Conservation (phyloP, 2,329 filamentous ascomycete genomes). For the Diaporthe eres region DNA sequence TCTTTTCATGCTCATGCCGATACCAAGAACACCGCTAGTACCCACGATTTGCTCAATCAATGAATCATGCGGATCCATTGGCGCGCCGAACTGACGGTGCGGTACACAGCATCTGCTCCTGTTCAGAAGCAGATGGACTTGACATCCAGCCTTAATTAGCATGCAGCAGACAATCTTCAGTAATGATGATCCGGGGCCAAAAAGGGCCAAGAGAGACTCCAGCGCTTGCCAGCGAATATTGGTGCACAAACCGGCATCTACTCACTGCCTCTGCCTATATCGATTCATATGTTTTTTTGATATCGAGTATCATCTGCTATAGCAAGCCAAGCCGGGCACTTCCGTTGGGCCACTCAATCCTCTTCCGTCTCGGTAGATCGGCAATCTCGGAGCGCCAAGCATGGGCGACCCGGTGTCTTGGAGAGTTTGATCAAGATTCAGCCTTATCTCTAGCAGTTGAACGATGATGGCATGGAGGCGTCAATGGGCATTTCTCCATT, state of each 20-base stretch:
- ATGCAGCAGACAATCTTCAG: not conserved
- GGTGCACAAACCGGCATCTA: too few relatives aligned
- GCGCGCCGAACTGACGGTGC: not conserved
- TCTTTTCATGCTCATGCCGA: not conserved
- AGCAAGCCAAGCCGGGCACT: slow-evolving; percentile 22
- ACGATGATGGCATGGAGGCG: not conserved
- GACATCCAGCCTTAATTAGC: too few relatives aligned
- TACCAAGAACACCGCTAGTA: too few relatives aligned
- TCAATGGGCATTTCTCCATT: not conserved
- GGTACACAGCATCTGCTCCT: not conserved
- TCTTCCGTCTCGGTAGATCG: slow-evolving; percentile 19
- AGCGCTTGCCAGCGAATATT: not conserved
- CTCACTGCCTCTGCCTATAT: not conserved
- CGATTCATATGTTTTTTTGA: not conserved
- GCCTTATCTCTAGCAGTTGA: not conserved
- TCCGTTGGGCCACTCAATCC: not conserved
- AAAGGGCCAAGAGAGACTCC: not conserved
- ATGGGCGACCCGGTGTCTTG: slow-evolving; percentile 5
- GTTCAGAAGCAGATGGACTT: not conserved
- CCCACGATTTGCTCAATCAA: not conserved
- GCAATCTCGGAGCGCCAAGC: slow-evolving; percentile 29
- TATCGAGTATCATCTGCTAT: not conserved
- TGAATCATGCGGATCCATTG: not conserved
- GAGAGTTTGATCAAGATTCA: slow-evolving; percentile 29
- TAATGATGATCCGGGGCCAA: not conserved